Base-by-base conservation (phyloP, 1,284 basidiomycete genomes). In the Ustilago vetiveriae region DNA sequence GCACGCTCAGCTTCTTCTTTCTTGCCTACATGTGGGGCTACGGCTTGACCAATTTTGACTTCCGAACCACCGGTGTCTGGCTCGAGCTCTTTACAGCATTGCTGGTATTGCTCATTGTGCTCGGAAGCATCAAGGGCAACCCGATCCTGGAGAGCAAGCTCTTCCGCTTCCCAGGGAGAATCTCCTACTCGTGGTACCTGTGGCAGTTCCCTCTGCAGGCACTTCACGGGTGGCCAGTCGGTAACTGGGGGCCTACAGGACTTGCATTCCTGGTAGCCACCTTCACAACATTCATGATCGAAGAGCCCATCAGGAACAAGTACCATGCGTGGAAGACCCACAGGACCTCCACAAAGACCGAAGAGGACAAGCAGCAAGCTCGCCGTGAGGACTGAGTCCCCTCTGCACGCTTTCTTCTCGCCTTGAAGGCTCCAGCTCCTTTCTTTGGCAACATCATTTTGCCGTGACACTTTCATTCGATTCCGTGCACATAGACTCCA, bases 191-290 rank as follows among this genome's bases (percentile, higher is more conserved):
- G 14, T 55, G 53, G 52, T 66, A 66, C 16, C 43, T 66, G 30
- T 66, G 63, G 63, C 56, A 66, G 19, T 59, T 66, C 56, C 63
- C 63, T 13, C 55, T 59, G 17, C 55, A 58, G 33, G 45, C 55
- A 8, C 42, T 58, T 22, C 38, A 46, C 33, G 48, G 44, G 37
- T 66, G 55, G 55, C 50, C 50, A 1, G 22, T 54, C 7, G 30
- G 37, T 29, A 47, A 64, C 37, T 66, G 50, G 50, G 56, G 50
- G 3, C 55, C 63, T 0, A 66, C 63, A 7, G 55, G 50, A 21
- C 41, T 66, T 22, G 63, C 63, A 2, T 66, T 66, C 29, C 38
- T 48, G 46, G 41, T 66, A 6, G 36, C 63, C 14, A 66, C 56
- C 4, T 58, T 66, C 21, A 58, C 63, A 6, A 66, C 63, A 0